A percentile compares a stretch with the other conserved stretches of the same genome.
These are phyloP conservation scores for Chlamydomonas schloesseri DNA, from an alignment of 139 green algal genomes.

Conservation along the genomic window DNA sequence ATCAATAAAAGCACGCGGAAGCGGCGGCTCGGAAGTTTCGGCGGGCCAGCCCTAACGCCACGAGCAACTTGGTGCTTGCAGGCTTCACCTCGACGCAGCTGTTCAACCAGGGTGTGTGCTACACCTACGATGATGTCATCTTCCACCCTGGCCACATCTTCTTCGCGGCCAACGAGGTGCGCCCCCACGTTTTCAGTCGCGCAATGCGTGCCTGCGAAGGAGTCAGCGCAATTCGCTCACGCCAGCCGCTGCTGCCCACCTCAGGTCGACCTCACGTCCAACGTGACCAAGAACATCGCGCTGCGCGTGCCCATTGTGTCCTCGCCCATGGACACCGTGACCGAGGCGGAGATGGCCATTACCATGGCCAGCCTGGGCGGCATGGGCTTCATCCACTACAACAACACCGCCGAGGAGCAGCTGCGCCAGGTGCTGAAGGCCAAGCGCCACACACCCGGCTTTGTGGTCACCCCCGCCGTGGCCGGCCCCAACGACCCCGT, in stretches of 20 bases:
- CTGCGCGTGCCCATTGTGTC: constrained; percentile 91
- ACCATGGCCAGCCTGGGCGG: constrained; percentile 95
- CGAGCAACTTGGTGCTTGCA: constrained; percentile 41
- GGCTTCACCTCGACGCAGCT: constrained; percentile 76
- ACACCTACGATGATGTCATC: constrained; percentile 99
- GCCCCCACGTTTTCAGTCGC: background rate
- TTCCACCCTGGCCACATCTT: constrained; percentile 97
- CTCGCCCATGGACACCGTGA: constrained; percentile 99
- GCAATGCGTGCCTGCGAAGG: background rate
- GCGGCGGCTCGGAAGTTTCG: background rate
- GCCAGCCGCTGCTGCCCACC: background rate
- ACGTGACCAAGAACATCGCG: constrained; percentile 89
- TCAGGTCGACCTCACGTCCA: constrained; percentile 88
- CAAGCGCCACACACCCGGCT: constrained; percentile 85
- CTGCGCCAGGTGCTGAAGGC: constrained; percentile 73
- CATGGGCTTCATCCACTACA: constrained; percentile 99
- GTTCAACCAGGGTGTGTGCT: constrained; percentile 90
- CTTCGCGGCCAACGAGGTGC: constrained; percentile 94
- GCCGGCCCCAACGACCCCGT: constrained; percentile 67
- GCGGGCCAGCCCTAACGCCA: too few relatives aligned
- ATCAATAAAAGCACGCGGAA: too few relatives aligned
- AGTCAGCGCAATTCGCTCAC: too few relatives aligned
- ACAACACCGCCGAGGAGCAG: constrained; percentile 95
- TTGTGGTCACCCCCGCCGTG: constrained; percentile 72
- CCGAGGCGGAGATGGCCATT: constrained; percentile 95